Evolutionary conservation across 768 basidiomycete genomes (phyloP).

Genomic region (Coprinopsis cinerea): DNA sequence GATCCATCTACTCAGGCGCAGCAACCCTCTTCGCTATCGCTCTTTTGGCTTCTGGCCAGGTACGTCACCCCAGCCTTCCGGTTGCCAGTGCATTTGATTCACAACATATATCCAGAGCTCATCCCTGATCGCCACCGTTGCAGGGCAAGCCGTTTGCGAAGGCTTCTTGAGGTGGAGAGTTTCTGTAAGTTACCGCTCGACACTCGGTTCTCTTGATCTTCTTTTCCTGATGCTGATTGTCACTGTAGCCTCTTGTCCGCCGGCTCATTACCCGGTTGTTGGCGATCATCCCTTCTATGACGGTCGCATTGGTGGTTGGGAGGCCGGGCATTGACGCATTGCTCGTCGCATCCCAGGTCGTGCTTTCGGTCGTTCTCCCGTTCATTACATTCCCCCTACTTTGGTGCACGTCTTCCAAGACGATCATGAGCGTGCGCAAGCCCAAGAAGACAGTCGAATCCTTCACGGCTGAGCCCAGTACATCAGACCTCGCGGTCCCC

Average conservation of each 20-base stretch:
- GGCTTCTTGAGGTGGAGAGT: conserved; percentile 86
- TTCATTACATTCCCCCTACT: conserved; percentile 82
- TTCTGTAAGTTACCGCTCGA: conserved; percentile 42
- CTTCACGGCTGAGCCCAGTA: background rate
- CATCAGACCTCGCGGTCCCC: conserved; percentile 6
- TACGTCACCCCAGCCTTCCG: conserved; percentile 14
- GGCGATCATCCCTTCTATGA: conserved; percentile 77
- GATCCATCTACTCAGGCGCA: conserved; percentile 42
- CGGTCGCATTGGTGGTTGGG: conserved; percentile 71
- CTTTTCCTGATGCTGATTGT: background rate
- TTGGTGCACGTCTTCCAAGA: conserved; percentile 64
- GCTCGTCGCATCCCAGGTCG: conserved; percentile 83
- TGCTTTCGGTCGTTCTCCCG: conserved; percentile 76
- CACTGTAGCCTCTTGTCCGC: conserved; percentile 59
- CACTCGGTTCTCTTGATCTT: conserved; percentile 19
- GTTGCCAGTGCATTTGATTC: background rate
- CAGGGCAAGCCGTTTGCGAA: conserved; percentile 87
- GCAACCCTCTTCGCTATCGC: conserved; percentile 88
- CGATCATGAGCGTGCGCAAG: conserved; percentile 66
- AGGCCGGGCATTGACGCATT: conserved; percentile 64
- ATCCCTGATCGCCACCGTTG: conserved; percentile 82
- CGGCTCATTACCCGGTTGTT: conserved; percentile 80
- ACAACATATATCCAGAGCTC: conserved; percentile 46
- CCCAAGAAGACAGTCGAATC: conserved; percentile 9
- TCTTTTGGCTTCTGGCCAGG: conserved; percentile 78